These are phyloP conservation scores for Penicillium desertorum DNA, from an alignment of 495 filamentous ascomycete genomes.

Conservation along the genomic window DNA sequence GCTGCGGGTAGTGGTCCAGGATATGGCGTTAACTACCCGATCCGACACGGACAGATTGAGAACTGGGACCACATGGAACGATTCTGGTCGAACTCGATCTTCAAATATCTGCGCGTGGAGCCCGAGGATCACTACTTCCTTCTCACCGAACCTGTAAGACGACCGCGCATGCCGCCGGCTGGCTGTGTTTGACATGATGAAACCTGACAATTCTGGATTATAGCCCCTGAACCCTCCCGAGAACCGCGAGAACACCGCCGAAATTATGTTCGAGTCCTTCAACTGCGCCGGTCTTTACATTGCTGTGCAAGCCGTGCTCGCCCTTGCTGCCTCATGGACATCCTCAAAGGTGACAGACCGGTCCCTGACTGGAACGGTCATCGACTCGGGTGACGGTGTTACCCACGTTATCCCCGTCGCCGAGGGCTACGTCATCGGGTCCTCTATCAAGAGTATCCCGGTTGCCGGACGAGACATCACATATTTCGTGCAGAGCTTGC, in stretches of 20 bases:
- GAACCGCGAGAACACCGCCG: constrained; percentile 97
- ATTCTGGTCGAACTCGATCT: constrained; percentile 99
- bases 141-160: constrained; percentile 86
- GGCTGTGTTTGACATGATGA: constrained; percentile 1
- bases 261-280: constrained; percentile 99
- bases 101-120: constrained; percentile 97
- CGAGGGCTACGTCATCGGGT: constrained; percentile 98
- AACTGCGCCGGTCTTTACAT: constrained; percentile 99
- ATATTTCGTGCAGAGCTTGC: constrained; percentile 93
- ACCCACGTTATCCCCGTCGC: constrained; percentile 99
- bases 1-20: constrained; percentile 80
- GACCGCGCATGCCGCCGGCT: constrained; percentile 5
- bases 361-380: constrained; percentile 96
- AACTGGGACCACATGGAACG: constrained; percentile 99
- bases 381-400: constrained; percentile 96
- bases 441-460: constrained; percentile 97
- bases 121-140: constrained; percentile 98
- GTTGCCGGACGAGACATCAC: constrained; percentile 97
- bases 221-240: constrained; percentile 96
- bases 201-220: constrained; percentile 16
- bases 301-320: constrained; percentile 94
- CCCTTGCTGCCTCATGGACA: constrained; percentile 96
- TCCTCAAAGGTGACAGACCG: constrained; percentile 95
- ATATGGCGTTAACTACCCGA: constrained; percentile 95
- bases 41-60: constrained; percentile 95